phyloP scores from a whole-genome alignment of 495 filamentous ascomycete species.

The Mycothermus thermophilus region DNA sequence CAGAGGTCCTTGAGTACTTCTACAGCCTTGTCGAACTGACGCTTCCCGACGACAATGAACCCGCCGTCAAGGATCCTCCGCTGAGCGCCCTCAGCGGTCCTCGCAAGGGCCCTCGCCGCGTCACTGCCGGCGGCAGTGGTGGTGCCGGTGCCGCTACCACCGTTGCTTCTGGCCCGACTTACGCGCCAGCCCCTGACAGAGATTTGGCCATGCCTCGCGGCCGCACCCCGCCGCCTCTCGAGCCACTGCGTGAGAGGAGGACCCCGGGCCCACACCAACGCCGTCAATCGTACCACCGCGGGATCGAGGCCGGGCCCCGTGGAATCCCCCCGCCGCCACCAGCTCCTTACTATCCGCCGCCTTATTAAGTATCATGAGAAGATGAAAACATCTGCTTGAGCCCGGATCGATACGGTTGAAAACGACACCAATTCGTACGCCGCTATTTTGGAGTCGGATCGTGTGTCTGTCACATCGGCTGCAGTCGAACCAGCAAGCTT shows the following conservation, averaged over 20 bases:
- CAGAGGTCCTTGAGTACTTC: slow-evolving; percentile 61
- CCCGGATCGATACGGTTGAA: too few relatives aligned
- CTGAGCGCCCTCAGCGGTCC: slow-evolving; percentile 37
- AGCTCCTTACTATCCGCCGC: too few relatives aligned
- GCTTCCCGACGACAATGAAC: slow-evolving; percentile 41
- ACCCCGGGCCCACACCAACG: slow-evolving; percentile 19
- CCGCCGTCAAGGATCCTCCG: slow-evolving; percentile 40
- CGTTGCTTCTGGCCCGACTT: slow-evolving; percentile 22
- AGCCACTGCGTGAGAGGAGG: slow-evolving; percentile 20
- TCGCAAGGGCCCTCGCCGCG: slow-evolving; percentile 25
- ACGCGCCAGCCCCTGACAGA: slow-evolving; percentile 16
- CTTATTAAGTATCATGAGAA: too few relatives aligned
- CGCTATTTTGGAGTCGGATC: too few relatives aligned
- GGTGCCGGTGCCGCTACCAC: slow-evolving; percentile 9
- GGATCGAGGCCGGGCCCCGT: too few relatives aligned
- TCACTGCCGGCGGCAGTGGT: slow-evolving; percentile 4
- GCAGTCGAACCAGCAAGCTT: too few relatives aligned
- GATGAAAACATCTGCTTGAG: too few relatives aligned
- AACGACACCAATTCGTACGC: too few relatives aligned
- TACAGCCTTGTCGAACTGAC: slow-evolving; percentile 49
- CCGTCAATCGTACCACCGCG: slow-evolving; percentile 12
- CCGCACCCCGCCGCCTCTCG: slow-evolving; percentile 21
- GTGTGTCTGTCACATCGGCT: too few relatives aligned
- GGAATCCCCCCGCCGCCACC: too few relatives aligned
- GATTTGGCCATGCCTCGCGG: slow-evolving; percentile 16